A percentile compares a stretch with the other conserved stretches of the same genome.
These are phyloP conservation scores for Aureobasidium zeae DNA, from an alignment of 2,329 filamentous ascomycete species.

Conservation along the genomic window DNA sequence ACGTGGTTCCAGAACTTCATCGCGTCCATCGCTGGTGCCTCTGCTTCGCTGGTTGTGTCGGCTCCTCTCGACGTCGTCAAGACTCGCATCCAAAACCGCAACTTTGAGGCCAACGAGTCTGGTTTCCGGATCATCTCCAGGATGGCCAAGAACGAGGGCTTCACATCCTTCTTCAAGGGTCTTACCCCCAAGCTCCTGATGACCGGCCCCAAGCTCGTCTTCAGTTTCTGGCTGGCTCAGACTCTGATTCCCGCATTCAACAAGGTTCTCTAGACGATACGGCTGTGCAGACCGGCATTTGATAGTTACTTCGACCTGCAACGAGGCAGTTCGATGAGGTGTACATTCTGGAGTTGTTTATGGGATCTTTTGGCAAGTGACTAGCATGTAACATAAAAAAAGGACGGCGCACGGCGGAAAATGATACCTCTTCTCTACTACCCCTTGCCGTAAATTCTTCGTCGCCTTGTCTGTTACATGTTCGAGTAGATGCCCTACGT, in stretches of 20 bases:
- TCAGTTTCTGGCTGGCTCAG: slow-evolving; percentile 99
- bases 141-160: slow-evolving; percentile 87
- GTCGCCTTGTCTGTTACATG: not conserved
- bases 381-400: slow-evolving; percentile 11
- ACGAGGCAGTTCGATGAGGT: slow-evolving; percentile 5
- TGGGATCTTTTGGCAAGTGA: slow-evolving; percentile 7
- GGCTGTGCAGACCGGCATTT: not conserved
- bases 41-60: slow-evolving; percentile 91
- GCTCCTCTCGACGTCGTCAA: slow-evolving; percentile 96
- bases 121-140: slow-evolving; percentile 85
- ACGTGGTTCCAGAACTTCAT: slow-evolving; percentile 95
- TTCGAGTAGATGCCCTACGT: not conserved
- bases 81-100: slow-evolving; percentile 94
- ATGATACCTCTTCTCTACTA: slow-evolving; percentile 17
- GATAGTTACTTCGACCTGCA: slow-evolving; percentile 1
- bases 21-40: slow-evolving; percentile 89
- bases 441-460: too few relatives aligned
- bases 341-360: slow-evolving; percentile 6
- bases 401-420: slow-evolving; percentile 12
- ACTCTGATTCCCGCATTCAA: slow-evolving; percentile 92
- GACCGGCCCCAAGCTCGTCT: slow-evolving; percentile 97
- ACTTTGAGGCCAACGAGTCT: slow-evolving; percentile 95
- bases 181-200: slow-evolving; percentile 94
- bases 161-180: slow-evolving; percentile 91
- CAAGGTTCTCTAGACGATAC: slow-evolving; percentile 46